A percentile compares a stretch with the other conserved stretches of the same genome.
Evolutionary conservation across 106 monocot genomes (phyloP).

Genomic region (Xerophyta viscosa): DNA sequence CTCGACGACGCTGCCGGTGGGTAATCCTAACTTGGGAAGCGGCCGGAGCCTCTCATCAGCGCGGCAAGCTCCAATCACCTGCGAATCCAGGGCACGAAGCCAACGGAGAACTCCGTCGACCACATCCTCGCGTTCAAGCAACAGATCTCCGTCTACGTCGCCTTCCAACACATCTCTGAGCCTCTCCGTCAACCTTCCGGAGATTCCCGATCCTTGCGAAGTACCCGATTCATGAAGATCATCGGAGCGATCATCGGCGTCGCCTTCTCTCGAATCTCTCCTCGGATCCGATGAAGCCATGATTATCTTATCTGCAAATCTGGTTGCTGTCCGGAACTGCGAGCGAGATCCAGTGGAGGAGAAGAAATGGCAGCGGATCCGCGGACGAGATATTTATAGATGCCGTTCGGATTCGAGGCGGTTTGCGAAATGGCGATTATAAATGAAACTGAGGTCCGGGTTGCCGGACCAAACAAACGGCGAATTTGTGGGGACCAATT

Average conservation of each 20-base stretch:
- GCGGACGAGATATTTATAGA: too few relatives aligned
- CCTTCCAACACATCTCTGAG: conserved; percentile 13
- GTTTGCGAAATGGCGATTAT: neutral
- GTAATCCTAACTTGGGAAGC: conserved; percentile 39
- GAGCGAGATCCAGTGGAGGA: neutral
- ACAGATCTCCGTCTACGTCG: conserved; percentile 24
- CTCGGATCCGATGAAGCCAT: neutral
- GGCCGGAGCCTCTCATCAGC: conserved; percentile 78
- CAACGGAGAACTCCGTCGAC: conserved; percentile 37
- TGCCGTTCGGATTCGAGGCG: neutral
- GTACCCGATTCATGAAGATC: conserved; percentile 8
- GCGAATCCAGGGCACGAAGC: conserved; percentile 69
- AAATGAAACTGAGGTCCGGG: neutral
- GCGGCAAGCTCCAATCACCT: conserved; percentile 76
- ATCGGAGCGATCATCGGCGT: conserved; percentile 13
- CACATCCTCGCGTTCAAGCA: conserved; percentile 16
- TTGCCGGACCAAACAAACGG: too few relatives aligned
- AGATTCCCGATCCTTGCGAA: conserved; percentile 6
- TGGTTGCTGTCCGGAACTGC: neutral
- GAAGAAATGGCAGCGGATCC: neutral
- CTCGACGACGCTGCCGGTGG: conserved; percentile 34
- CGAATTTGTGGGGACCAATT: too few relatives aligned
- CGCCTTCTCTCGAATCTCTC: neutral
- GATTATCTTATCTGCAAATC: neutral
- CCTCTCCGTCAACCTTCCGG: conserved; percentile 12